Percentiles rank a stretch among this genome's conserved stretches.
Conservation (phyloP, 23 red algal species). For the Chondrus crispus region DNA sequence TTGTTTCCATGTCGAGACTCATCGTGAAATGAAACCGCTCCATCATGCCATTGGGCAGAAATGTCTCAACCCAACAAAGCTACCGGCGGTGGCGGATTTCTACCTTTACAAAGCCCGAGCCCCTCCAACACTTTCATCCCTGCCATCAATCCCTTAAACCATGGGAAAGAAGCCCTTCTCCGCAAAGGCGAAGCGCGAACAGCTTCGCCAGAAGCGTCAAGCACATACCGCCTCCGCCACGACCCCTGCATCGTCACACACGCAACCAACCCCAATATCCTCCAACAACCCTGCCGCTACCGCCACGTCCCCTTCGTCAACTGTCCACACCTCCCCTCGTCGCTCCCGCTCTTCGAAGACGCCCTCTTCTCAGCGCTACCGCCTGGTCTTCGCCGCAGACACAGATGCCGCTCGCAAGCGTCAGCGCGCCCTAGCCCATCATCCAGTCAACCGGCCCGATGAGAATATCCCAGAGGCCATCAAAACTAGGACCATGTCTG, state of each 20-base stretch:
- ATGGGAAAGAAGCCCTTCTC: conserved; percentile 80
- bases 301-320: not conserved
- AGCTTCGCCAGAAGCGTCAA: conserved; percentile 57
- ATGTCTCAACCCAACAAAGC: no score
- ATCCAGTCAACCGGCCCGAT: not conserved
- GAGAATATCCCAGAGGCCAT: no score
- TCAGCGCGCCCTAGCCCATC: conserved; percentile 20
- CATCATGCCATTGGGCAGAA: no score
- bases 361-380: conserved; percentile 13
- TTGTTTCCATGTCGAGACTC: no score
- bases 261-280: not conserved
- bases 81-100: no score
- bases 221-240: conserved; percentile 15
- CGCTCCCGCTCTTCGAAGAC: conserved; percentile 29
- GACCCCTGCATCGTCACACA: not conserved
- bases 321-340: conserved; percentile 1
- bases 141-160: conserved; percentile 4
- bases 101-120: no score
- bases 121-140: not conserved
- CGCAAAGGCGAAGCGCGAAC: conserved; percentile 61
- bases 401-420: not conserved
- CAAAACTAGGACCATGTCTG: not conserved
- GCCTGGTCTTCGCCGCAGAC: conserved; percentile 15
- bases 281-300: not conserved
- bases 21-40: no score